Conservation (phyloP, 768 basidiomycete species). For the Lentinula aciculospora region DNA sequence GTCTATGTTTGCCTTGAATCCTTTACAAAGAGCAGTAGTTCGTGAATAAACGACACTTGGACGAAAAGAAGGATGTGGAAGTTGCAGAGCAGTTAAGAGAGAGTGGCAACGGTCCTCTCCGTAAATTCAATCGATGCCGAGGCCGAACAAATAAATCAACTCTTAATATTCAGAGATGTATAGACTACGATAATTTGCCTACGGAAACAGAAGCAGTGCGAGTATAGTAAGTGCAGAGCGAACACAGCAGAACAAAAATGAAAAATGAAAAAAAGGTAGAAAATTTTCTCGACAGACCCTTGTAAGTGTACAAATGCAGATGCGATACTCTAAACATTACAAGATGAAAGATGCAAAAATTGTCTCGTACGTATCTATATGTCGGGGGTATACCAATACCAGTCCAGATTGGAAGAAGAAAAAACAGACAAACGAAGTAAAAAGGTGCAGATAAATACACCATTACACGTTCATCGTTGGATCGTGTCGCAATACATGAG, state of each 20-base stretch:
- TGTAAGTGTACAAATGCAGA: not conserved
- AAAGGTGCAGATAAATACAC: conserved; percentile 26
- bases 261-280: conserved; percentile 10
- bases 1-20: not conserved
- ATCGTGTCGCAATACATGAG: conserved; percentile 9
- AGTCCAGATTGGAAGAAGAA: conserved; percentile 9
- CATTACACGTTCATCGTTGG: conserved; percentile 3
- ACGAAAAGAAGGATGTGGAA: not conserved
- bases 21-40: not conserved
- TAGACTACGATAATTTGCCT: not conserved
- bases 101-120: not conserved
- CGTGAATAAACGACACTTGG: not conserved
- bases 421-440: conserved; percentile 45
- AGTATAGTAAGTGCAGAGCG: not conserved
- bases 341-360: conserved; percentile 21
- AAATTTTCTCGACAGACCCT: conserved; percentile 9
- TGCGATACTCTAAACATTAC: conserved; percentile 4
- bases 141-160: not conserved
- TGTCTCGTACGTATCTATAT: conserved; percentile 47
- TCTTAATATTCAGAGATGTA: not conserved
- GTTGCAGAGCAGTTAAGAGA: not conserved
- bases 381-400: conserved; percentile 18
- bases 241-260: conserved; percentile 8
- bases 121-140: not conserved
- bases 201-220: conserved; percentile 8